Evolutionary conservation across 2,329 filamentous ascomycete species (phyloP).

Genomic region (Ophiostoma piceae): DNA sequence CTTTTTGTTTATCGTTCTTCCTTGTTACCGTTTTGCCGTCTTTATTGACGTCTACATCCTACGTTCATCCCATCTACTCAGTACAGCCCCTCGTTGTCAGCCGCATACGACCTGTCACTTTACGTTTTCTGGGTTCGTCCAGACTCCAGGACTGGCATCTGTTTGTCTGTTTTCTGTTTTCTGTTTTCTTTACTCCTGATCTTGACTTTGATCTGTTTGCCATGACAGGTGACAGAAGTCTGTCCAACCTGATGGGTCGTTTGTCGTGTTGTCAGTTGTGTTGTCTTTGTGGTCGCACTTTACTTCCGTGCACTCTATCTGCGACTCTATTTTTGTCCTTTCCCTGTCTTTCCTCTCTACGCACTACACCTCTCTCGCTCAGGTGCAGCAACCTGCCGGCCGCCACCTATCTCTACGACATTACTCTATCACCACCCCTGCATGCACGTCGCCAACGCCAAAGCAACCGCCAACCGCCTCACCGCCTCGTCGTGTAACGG

Average conservation of each 20-base stretch:
- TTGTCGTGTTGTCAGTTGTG: not conserved
- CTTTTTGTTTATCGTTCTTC: not conserved
- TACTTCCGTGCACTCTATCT: not conserved
- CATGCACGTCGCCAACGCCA: conserved; percentile 1
- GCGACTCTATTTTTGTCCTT: not conserved
- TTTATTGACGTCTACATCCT: not conserved
- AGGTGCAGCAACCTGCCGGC: not conserved
- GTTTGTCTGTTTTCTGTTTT: not conserved
- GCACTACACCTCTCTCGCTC: not conserved
- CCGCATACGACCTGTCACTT: conserved; percentile 15
- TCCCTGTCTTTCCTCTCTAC: too few relatives aligned
- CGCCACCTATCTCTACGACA: not conserved
- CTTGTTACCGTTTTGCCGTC: conserved; percentile 1
- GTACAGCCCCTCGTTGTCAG: not conserved
- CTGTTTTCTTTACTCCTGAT: not conserved
- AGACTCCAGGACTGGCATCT: too few relatives aligned
- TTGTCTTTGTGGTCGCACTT: not conserved
- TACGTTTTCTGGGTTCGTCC: not conserved
- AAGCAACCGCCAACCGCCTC: not conserved
- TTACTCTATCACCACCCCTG: not conserved
- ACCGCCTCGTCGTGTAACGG: not conserved
- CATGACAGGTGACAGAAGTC: conserved; percentile 11
- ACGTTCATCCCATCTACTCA: not conserved
- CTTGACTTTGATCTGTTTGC: not conserved
- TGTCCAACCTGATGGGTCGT: conserved; percentile 4